phyloP scores from a whole-genome alignment of 2,329 filamentous ascomycete species.

The Penicillium brasilianum region DNA sequence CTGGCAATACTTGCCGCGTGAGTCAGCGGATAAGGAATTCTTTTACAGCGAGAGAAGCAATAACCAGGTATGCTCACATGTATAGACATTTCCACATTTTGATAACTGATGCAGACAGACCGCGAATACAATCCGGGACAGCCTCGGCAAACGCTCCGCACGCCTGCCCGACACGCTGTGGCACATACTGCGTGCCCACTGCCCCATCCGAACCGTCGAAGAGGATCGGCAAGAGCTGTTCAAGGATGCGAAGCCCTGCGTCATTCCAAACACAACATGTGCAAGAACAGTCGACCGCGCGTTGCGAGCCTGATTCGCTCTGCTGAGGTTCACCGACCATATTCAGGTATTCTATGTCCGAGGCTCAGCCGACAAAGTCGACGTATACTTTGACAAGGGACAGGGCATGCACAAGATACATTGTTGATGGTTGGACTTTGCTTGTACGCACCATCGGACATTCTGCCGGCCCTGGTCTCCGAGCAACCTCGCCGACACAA shows the following conservation, averaged over 20 bases:
- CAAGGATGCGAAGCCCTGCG: not conserved
- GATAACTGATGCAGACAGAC: not conserved
- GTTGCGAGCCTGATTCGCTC: not conserved
- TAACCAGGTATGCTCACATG: not conserved
- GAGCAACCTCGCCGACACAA: not conserved
- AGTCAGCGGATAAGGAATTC: not conserved
- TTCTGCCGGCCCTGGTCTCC: not conserved
- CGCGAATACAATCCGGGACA: not conserved
- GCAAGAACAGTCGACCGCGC: not conserved
- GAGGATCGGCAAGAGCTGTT: not conserved
- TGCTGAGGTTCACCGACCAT: not conserved
- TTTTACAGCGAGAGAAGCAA: not conserved
- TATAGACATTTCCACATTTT: not conserved
- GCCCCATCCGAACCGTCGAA: not conserved
- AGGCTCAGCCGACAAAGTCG: not conserved
- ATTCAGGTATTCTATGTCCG: constrained; percentile 2
- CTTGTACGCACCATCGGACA: not conserved
- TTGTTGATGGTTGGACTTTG: not conserved
- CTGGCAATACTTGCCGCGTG: not conserved
- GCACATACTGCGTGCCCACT: not conserved
- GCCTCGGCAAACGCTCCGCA: not conserved
- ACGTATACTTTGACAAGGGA: constrained; percentile 1
- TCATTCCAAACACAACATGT: not conserved
- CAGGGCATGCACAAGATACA: not conserved
- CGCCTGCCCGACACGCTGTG: not conserved